phyloP scores from a whole-genome alignment of 148 eudicot species.

The Suaeda aralocaspica region DNA sequence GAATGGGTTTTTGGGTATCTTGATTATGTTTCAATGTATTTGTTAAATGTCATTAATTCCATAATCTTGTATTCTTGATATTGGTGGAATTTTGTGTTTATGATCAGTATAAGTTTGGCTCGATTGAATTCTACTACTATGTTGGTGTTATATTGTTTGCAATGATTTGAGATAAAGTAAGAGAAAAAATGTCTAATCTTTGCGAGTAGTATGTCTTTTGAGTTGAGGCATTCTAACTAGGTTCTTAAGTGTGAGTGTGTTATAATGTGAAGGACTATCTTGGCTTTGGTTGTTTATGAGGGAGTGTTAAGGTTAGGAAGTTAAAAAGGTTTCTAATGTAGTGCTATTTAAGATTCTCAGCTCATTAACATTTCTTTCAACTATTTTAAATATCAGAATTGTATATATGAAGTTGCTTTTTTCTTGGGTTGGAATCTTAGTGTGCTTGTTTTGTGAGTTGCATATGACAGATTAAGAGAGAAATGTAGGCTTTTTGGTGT shows the following conservation, averaged over 20 bases:
- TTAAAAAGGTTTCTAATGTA: slow-evolving; percentile 7
- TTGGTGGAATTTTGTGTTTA: not conserved
- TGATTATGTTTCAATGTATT: not conserved
- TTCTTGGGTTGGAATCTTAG: slow-evolving; percentile 53
- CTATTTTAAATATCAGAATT: slow-evolving; percentile 5
- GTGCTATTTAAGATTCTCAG: slow-evolving; percentile 23
- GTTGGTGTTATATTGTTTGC: too few relatives aligned
- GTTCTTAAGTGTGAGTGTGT: not conserved
- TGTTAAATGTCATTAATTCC: not conserved
- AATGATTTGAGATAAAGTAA: too few relatives aligned
- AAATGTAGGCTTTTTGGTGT: slow-evolving; percentile 25
- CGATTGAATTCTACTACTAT: too few relatives aligned
- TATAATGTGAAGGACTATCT: not conserved
- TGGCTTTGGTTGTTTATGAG: slow-evolving; percentile 18
- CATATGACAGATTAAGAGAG: slow-evolving; percentile 25
- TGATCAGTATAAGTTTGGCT: too few relatives aligned
- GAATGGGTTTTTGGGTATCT: not conserved
- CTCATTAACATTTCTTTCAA: slow-evolving; percentile 14
- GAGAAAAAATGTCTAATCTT: too few relatives aligned
- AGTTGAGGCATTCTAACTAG: too few relatives aligned
- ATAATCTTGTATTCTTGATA: not conserved
- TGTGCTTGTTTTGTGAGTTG: slow-evolving; percentile 54
- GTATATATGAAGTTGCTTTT: slow-evolving; percentile 25
- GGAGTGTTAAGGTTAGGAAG: not conserved
- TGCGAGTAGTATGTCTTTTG: too few relatives aligned